Conservation (phyloP, 805 yeast genomes). For the Kluyveromyces starmeri region DNA sequence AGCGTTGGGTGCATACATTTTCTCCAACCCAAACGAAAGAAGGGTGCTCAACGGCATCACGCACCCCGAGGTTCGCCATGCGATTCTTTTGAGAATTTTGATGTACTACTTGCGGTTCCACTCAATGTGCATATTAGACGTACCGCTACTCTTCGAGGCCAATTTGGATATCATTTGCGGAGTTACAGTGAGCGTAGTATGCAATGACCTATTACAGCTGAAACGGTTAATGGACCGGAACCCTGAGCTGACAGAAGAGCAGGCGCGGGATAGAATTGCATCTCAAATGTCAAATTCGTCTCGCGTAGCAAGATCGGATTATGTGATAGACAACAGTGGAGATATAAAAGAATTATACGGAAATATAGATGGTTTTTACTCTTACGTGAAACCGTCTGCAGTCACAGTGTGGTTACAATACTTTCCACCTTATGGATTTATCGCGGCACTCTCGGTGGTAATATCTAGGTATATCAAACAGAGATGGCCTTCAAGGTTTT, state of each 20-base stretch:
- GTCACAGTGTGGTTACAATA: conserved; percentile 26
- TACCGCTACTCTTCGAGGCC: conserved; percentile 83
- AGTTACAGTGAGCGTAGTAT: conserved; percentile 54
- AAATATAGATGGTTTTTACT: conserved; percentile 35
- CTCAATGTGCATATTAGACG: conserved; percentile 67
- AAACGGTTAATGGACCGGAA: conserved; percentile 59
- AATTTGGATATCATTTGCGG: conserved; percentile 68
- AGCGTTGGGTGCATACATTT: conserved; percentile 70
- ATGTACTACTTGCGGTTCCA: conserved; percentile 49
- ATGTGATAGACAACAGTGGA: conserved; percentile 55
- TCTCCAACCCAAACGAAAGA: conserved; percentile 55
- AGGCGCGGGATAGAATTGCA: conserved; percentile 61
- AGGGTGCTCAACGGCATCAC: conserved; percentile 60
- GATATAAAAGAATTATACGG: conserved; percentile 35
- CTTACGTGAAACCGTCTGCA: conserved; percentile 32
- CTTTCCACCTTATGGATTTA: conserved; percentile 35
- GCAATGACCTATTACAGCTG: conserved; percentile 49
- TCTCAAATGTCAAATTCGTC: conserved; percentile 65
- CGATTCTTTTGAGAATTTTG: conserved; percentile 50
- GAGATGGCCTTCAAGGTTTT: conserved; percentile 2
- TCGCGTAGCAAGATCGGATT: conserved; percentile 53
- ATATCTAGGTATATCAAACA: conserved; percentile 16
- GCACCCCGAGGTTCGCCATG: conserved; percentile 73
- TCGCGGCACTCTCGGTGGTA: conserved; percentile 25
- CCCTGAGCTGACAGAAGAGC: conserved; percentile 51